These are phyloP conservation scores for Syzygium jambos DNA, from an alignment of 345 rosid species.

Conservation along the genomic window DNA sequence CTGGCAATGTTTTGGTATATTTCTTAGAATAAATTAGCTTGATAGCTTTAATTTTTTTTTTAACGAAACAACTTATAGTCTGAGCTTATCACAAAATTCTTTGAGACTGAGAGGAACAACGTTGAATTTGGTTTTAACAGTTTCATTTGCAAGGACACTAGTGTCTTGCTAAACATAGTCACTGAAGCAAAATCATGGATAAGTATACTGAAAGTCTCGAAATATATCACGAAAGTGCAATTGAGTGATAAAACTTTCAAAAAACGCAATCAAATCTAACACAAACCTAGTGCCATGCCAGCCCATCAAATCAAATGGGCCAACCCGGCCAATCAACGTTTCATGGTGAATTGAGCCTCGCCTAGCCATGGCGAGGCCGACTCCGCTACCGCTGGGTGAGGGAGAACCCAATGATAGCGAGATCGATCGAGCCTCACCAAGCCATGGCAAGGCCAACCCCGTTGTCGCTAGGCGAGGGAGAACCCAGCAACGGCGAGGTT, in stretches of 20 bases:
- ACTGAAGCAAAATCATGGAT: not conserved
- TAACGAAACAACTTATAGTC: not conserved
- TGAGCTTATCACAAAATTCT: not conserved
- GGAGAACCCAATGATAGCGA: no score
- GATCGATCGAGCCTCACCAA: no score
- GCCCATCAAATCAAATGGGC: not conserved
- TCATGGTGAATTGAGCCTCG: not conserved
- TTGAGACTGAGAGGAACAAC: not conserved
- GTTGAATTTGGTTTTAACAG: not conserved
- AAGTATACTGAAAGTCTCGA: no score
- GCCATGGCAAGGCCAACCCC: no score
- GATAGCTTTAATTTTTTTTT: not conserved
- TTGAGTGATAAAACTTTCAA: no score
- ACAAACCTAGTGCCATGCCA: rapidly evolving
- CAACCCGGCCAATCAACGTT: not conserved
- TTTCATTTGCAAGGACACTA: not conserved
- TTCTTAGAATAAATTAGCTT: no score
- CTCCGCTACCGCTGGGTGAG: no score
- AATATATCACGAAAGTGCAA: no score
- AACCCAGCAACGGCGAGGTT: no score
- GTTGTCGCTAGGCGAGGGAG: no score
- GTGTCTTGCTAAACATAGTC: not conserved
- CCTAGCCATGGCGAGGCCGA: not conserved
- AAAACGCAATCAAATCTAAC: not conserved
- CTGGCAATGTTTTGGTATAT: no score